Base-by-base conservation (phyloP, 345 rosid species). In the Gossypium arboreum region DNA sequence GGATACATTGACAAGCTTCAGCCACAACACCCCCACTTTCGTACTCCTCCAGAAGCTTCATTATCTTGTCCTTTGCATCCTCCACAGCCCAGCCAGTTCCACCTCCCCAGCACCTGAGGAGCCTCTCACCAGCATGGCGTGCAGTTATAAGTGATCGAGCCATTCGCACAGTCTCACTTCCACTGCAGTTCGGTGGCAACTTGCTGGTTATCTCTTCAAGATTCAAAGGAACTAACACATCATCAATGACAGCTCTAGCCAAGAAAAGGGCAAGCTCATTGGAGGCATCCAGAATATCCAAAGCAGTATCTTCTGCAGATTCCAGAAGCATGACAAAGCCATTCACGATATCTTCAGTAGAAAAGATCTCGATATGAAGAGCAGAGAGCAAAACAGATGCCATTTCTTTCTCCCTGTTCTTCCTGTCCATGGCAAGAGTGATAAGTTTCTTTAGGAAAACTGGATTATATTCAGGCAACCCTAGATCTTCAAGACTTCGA, bases 371-470 rank as follows among this genome's bases (percentile, higher is more conserved):
- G 65, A 96, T 87, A 83, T 96, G 97, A 75, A 96, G 97, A 65
- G 97, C 88, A 55, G 99, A 87, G 9, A 96, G 93, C 78, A 93
- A 86, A 82, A 93, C 89, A 39, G 99, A 96, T 24, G 99, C 99
- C 98, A 96, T 96, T 85, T 96, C 99, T 78, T 93, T 96, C 86
- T 96, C 99, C 84, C 97, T 89, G 80, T 93, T 96, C 84, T 93
- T 96, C 89, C 97, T 86, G 83, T 96, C 99, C 88, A 96, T 76
- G 47, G 99, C 99, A 79, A 96, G 90, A 58, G 94, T 93, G 18
- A 96, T 89, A 67, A 96, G 92, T 81, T 83, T 93, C 91, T 96
- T 96, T 73, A 96, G 59, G 77, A 96, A 96, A 61, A 92, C 68
- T 1, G 98, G 94, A 80, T 96, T 92, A 54, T 75, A 90, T 58